Base-by-base conservation (phyloP, 116 monocot genomes). In the Zostera marina region DNA sequence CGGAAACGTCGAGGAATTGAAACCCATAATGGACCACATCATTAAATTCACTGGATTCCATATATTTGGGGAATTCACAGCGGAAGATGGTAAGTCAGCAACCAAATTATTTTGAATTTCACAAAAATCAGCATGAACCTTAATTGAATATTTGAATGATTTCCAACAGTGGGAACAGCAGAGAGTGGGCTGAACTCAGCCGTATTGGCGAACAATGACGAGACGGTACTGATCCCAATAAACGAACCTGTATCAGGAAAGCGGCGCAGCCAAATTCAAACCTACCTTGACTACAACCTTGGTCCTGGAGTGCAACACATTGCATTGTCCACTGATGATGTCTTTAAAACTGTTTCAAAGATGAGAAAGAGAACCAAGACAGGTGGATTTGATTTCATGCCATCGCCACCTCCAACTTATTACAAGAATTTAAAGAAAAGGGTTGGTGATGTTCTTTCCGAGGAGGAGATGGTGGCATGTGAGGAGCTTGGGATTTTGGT, bases 181-280 rank as follows among this genome's bases (percentile, higher is more conserved):
- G 98, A 98, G 73, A 86, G 86, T 69, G 91, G 91, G 44, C 71
- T 98, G 43, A 98, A 98, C 73, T 98, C 91, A 32, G 63, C 81
- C 21, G 98, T 90, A 42, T 90, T 98, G 7, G 85, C 86, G 0
- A 85, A 81, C 83, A 98, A 98, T 69, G 64, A 73, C 9, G 91
- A 90, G 77, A 71, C 46, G 6, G 98, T 98, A 40, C 70, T 98
- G 26, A 23, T 86, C 24, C 96, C 86, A 11, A 10, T 98, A 48
- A 87, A 90, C 76, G 91, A 98, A 70, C 98, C 98, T 2, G 83
- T 98, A 10, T 71, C 74, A 22, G 91, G 98, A 4, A 79, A 72
- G 67, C 68, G 98, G 58, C 60, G 83, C 59, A 98, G 91, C 70
- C 90, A 98, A 70, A 90, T 98, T 17, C 90, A 98, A 73, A 90